These are phyloP conservation scores for Ambrosiella cleistominuta DNA, from an alignment of 2,329 filamentous ascomycete species.

Conservation along the genomic window DNA sequence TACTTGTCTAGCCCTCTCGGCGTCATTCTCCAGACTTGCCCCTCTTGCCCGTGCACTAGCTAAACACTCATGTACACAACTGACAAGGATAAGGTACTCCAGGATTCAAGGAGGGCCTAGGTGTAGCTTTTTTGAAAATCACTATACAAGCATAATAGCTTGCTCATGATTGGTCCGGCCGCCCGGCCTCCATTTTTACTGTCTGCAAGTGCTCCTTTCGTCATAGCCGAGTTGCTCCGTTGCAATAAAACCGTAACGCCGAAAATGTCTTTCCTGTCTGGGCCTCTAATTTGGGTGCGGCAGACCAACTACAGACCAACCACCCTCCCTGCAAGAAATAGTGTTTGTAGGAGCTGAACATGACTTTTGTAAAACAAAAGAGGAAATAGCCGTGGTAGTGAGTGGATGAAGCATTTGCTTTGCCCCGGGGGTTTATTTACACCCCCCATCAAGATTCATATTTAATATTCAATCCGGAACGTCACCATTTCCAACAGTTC, in stretches of 20 bases:
- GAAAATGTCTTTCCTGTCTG: conserved; percentile 10
- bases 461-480: neutral
- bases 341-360: no score
- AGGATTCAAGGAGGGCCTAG: conserved; percentile 6
- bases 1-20: neutral
- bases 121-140: conserved; percentile 1
- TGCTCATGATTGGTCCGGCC: conserved; percentile 12
- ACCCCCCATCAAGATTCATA: neutral
- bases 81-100: neutral
- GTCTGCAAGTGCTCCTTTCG: conserved; percentile 11
- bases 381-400: conserved; percentile 1
- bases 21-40: neutral
- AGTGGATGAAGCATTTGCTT: neutral
- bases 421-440: neutral
- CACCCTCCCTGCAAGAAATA: neutral
- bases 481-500: neutral
- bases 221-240: conserved; percentile 14
- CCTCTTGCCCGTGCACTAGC: neutral
- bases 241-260: conserved; percentile 13
- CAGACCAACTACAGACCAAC: neutral
- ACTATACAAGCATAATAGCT: conserved; percentile 10
- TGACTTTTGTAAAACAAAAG: neutral
- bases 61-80: neutral
- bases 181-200: conserved; percentile 10
- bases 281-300: neutral